Evolutionary conservation across 129 eudicot species (phyloP).

Genomic region (Helianthus annuus): HanXRQr2.0-SUNRISE NC_035448.2:143559641-143560140

Average conservation of each 20-base stretch:
- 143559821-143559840: too few species aligned
- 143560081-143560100: slow-evolving; percentile 28
- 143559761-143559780: neutral
- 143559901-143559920: too few species aligned
- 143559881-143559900: too few species aligned
- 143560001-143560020: slow-evolving; percentile 34
- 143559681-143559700: neutral
- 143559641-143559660: slow-evolving; percentile 11
- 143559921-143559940: too few species aligned
- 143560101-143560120: slow-evolving; percentile 28
- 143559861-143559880: too few species aligned
- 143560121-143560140: too few species aligned
- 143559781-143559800: too few species aligned
- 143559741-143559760: neutral
- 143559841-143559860: too few species aligned
- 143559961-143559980: slow-evolving; percentile 20
- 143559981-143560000: neutral
- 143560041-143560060: slow-evolving; percentile 12
- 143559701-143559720: neutral
- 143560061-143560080: slow-evolving; percentile 17
- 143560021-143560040: slow-evolving; percentile 19
- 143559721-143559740: too few species aligned
- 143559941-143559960: neutral
- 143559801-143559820: neutral
- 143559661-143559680: neutral